These are phyloP conservation scores for Sporobolus alterniflorus DNA, from an alignment of 202 grass and related monocot species.

Conservation along the genomic window DNA sequence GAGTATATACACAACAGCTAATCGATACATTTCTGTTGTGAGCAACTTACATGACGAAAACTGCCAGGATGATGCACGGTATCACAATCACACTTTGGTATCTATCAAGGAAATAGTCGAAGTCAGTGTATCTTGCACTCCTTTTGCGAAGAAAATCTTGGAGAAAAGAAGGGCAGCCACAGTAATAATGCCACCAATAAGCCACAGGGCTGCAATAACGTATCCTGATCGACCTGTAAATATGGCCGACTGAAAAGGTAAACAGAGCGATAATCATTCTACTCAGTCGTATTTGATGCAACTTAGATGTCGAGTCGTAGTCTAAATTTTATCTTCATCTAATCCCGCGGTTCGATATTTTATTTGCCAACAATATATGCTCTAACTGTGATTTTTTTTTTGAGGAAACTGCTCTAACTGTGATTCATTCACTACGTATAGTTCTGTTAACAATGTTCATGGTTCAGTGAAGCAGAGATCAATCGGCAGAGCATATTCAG, in stretches of 20 bases:
- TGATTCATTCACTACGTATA: background rate
- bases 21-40: background rate
- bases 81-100: conserved; percentile 43
- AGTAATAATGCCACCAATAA: conserved; percentile 58
- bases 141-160: conserved; percentile 52
- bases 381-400: no score
- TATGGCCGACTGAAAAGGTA: conserved; percentile 78
- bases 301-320: background rate
- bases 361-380: background rate
- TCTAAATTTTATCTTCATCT: background rate
- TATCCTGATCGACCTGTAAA: conserved; percentile 94
- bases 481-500: background rate
- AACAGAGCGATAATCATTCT: conserved; percentile 37
- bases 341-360: background rate
- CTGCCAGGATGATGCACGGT: conserved; percentile 58
- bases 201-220: conserved; percentile 74
- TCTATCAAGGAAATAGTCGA: conserved; percentile 47
- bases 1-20: background rate
- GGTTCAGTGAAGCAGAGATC: conserved; percentile 23
- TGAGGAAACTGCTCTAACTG: background rate
- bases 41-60: conserved; percentile 73
- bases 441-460: background rate
- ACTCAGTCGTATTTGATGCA: background rate
- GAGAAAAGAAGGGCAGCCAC: conserved; percentile 26
- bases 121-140: conserved; percentile 27